phyloP scores from a whole-genome alignment of 306 rosid species.

The Rosa rugosa region DNA sequence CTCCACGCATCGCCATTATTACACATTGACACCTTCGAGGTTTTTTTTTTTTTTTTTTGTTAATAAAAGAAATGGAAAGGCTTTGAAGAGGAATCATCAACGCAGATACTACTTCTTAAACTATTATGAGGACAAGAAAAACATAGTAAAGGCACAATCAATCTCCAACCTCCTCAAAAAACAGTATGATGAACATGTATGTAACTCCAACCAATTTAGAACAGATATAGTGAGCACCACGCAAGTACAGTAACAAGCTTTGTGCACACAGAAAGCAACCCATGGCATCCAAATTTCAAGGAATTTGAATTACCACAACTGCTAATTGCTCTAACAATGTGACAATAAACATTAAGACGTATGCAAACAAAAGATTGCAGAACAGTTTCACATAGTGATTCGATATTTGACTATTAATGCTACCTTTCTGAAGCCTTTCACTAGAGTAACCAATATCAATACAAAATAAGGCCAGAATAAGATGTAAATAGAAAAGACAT shows the following conservation, averaged over 20 bases:
- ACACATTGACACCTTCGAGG: background rate
- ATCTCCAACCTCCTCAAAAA: background rate
- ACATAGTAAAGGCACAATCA: background rate
- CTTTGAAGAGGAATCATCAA: background rate
- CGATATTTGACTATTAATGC: background rate
- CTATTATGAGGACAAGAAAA: background rate
- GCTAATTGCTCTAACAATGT: conserved; percentile 3
- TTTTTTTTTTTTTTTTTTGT: background rate
- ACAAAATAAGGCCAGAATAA: conserved; percentile 5
- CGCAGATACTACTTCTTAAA: no score
- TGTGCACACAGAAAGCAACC: background rate
- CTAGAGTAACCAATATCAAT: conserved; percentile 1
- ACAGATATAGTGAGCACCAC: background rate
- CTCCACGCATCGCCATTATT: background rate
- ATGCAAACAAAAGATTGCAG: background rate
- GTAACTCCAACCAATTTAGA: background rate
- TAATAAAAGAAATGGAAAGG: background rate
- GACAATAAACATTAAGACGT: background rate
- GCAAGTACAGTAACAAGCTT: background rate
- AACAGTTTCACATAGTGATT: background rate
- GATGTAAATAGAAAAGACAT: conserved; percentile 4
- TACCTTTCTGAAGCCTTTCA: conserved; percentile 1
- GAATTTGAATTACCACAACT: background rate
- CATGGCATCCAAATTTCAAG: background rate
- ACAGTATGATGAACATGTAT: background rate